Evolutionary conservation across 2,329 filamentous ascomycete species (phyloP).

Genomic region (Paecilomyces sp.): DNA sequence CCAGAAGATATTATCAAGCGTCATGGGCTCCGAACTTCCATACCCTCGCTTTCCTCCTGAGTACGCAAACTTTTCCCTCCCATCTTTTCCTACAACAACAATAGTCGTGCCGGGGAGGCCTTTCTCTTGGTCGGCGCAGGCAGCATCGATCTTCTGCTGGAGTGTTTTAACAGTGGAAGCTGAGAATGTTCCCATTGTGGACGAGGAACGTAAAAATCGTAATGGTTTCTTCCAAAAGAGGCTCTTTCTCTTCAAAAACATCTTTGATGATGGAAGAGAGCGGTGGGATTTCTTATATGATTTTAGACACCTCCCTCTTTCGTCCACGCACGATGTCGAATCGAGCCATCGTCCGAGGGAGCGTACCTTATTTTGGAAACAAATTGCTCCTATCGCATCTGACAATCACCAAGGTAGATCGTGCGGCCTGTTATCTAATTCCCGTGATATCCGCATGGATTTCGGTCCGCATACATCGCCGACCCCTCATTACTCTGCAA

Average conservation of each 20-base stretch:
- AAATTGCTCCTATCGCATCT: not conserved
- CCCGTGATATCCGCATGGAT: too few species aligned
- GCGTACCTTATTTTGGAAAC: not conserved
- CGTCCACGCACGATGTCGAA: not conserved
- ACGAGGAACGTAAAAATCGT: not conserved
- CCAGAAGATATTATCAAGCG: constrained; percentile 54
- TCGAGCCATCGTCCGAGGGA: not conserved
- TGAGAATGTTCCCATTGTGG: not conserved
- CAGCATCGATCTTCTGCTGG: not conserved
- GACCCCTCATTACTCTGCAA: too few species aligned
- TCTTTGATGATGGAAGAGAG: not conserved
- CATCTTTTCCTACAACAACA: constrained; percentile 42
- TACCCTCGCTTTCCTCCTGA: constrained; percentile 43
- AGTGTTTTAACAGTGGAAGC: not conserved
- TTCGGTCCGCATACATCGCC: too few species aligned
- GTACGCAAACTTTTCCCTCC: constrained; percentile 43
- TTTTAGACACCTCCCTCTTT: not conserved
- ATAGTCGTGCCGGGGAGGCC: constrained; percentile 42
- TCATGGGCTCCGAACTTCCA: constrained; percentile 44
- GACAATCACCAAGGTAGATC: too few species aligned
- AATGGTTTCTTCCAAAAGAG: not conserved
- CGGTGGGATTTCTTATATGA: not conserved
- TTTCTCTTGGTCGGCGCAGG: constrained; percentile 19
- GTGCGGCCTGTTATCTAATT: not conserved
- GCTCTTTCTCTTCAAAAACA: not conserved